Base-by-base conservation (phyloP, 306 rosid species). In the Vigna mungo region DNA sequence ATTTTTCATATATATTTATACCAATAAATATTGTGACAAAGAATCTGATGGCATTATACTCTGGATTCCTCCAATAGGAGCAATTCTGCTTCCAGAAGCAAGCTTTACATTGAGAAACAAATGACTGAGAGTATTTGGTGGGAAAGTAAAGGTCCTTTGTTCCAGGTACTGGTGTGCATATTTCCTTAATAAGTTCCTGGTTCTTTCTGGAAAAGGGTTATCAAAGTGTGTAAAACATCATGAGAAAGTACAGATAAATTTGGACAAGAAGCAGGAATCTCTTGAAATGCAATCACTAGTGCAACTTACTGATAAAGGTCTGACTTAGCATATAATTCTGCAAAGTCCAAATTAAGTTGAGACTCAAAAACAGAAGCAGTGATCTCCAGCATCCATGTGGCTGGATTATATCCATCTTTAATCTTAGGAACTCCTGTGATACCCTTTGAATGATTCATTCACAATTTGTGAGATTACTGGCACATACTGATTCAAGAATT, bases 321-420 rank as follows among this genome's bases (percentile, higher is more conserved):
- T 5, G 97, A 93, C 66, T 81, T 85, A 11, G 76, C 81, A 62
- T 83, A 90, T 27, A 85, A 25, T 49, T 90, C 88, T 3, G 91
- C 91, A 66, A 90, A 93, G 74, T 93, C 92, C 34, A 90, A 27
- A 9, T 66, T 72, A 64, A 86, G 91, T 51, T 85, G 89, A 75
- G 84, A 68, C 71, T 93, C 98, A 75, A 84, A 68, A 13, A 79
- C 25, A 0, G 76, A 43, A 36, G 94, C 79, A 74, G 79, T 90
- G 68, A 90, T 83, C 49, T 93, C 94, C 23, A 93, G 80, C 98
- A 90, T 89, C 98, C 98, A 93, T 7, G 98, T 90, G 16, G 96
- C 96, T 4, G 98, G 98, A 83, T 93, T 93, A 78, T 84, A 84
- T 43, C 90, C 91, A 1, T 86, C 89, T 47, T 78, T 83, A 51